Evolutionary conservation across 495 filamentous ascomycete genomes (phyloP), one percentile per base, ranked within the genome.

Genomic region (Penicillium manginii): DNA sequence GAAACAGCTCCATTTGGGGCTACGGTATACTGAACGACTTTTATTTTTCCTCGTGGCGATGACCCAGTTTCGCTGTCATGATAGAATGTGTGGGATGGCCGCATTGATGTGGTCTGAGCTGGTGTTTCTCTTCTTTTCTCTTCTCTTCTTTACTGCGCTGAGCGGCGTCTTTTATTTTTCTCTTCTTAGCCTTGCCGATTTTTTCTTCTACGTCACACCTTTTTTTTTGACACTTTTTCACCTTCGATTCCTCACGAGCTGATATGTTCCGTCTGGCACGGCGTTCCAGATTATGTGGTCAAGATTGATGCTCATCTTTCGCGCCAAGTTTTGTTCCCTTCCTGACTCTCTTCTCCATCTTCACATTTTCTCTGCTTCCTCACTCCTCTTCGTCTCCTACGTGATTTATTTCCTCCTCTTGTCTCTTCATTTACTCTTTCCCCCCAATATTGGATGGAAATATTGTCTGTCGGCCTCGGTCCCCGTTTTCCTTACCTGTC

Each of bases 1-100:
- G 92, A 91, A 76, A 91, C 88, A 52, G 86, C 78, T 40, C 78
- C 78, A 19, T 80, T 80, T 53, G 78, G 78, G 23, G 73, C 76
- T 11, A 76, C 76, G 21, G 76, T 80, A 35, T 78, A 76, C 57
- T 80, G 60, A 67, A 59, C 18, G 58, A 62, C 37, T 54, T 37
- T 43, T 43, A 2, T 43, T 43, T 43, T 10, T 19, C 9, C 40
- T 19, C 50, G 53, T 54, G 57, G 57, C 52, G 50, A 67, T 59
- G 52, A 58, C 60, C 43, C 23, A 49, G 18, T 61, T 49, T 22
- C 21, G 46, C 47, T 37, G n/a, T 61, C 21, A 58, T 45, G 63
- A 67, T 67, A 58, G 18, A 57, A 39, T 54, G 46, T 42, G 54
- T 42, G 57, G 33, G 23, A 63, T 18, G 54, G 40, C 47, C 55